Base-by-base conservation (phyloP, 73 alveolate genomes). In the Blepharisma japonicum region DNA sequence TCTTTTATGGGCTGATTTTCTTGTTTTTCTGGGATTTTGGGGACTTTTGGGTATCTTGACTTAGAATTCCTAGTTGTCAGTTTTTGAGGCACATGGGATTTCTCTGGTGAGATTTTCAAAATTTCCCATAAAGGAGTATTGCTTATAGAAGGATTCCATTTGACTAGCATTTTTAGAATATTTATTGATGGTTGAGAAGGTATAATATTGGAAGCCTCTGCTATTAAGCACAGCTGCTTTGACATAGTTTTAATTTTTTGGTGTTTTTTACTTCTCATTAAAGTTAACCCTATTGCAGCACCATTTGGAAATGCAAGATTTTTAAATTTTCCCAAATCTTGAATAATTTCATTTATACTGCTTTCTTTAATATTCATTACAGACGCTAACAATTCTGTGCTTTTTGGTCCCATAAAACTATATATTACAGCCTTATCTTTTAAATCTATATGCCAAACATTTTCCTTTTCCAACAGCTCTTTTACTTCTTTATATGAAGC, bases 1-100 rank as follows among this genome's bases (percentile, higher is more conserved):
- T 55, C 77, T 27, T 76, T 54, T 18, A 50, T 50, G 74, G 46
- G 66, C 21, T 45, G 48, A 71, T 51, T 84, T 53, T 84, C 78
- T 39, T 6, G 83, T 68, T 48, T 53, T 71, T 77, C 68, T 81
- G 66, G 78, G 55, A 54, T 50, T 50, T 56, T 42, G 11, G 6
- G 6, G 6, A 68, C 68, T 72, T 50, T 45, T 20, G 25, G 6
- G 39, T 1, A 23, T 14, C 76, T 68, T 38, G 42, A 45, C 48
- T 6, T 46, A 11, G 53, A 3, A 54, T 50, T 70, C 38, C 85
- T 81, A 14, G 66, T 81, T 9, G 77, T 50, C 23, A 18, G 45
- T 71, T 70, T 78, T 25, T 61, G 49, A 20, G 74, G 74, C 11
- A 61, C 74, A 18, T 39, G 38, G 38, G 50, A 61, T 14, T n/a